Base-by-base conservation (phyloP, 2,329 filamentous ascomycete species). In the Claviceps digitariae region DNA sequence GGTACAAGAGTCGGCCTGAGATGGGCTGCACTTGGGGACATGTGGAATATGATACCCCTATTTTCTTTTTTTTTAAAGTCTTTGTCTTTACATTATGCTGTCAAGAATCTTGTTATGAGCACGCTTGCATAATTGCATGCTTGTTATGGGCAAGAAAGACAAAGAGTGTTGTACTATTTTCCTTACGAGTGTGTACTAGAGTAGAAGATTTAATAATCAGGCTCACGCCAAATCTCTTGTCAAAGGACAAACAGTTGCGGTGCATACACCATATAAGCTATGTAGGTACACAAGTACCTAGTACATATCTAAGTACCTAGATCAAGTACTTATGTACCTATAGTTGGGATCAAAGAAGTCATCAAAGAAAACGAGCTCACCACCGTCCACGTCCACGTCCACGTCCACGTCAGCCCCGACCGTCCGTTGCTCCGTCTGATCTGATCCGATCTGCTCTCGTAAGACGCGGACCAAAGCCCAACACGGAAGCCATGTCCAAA, bases 21-120 rank as follows among this genome's bases (percentile, higher is more conserved):
- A 59, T 21, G 13, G 64, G 62, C 64, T 61, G 64, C 62, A 61
- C 64, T 65, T 60, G 61, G 60, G 58, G 63, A 54, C 56, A 48
- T 60, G 57, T n/a, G 3, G 31, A 60, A 60, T 57, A 67, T 60
- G 64, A 67, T 65, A 66, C 64, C 62, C 61, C 27, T 10, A 23
- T 48, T n/a, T 53, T 53, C 44, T 38, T 17, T 46, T 17, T 20
- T 45, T 34, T 9, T 38, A 10, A 4, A 20, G n/a, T n/a, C 6
- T 43, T 36, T 25, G 2, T 5, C 3, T 34, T 34, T 34, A 9
- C 31, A 10, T n/a, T n/a, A n/a, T n/a, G 6, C 10, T 9, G 31
- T 34, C 31, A 34, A n/a, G 6, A 13, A 34, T 34, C 31, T 38
- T 17, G 13, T 38, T 17, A 17, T 17, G 15, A 15, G 34, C 13